Evolutionary conservation across 2,329 filamentous ascomycete genomes (phyloP).

Genomic region (Microsporum canis): DNA sequence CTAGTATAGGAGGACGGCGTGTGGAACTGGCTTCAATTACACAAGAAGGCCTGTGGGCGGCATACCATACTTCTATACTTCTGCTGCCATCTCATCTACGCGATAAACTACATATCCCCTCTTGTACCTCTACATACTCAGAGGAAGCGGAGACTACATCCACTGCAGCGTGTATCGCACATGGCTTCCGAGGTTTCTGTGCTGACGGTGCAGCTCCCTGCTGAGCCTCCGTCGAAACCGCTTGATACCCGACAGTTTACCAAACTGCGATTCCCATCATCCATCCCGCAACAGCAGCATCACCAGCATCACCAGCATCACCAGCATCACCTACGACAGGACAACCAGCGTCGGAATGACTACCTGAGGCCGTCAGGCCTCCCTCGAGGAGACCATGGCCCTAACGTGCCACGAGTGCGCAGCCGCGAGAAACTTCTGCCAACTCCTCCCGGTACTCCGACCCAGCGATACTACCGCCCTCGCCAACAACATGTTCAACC

Average conservation of each 20-base stretch:
- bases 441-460: background rate
- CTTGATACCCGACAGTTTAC: conserved; percentile 1
- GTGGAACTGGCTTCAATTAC: background rate
- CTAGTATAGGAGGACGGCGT: background rate
- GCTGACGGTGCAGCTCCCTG: background rate
- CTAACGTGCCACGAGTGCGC: background rate
- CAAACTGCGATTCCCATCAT: conserved; percentile 3
- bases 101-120: background rate
- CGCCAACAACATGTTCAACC: background rate
- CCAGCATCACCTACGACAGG: background rate
- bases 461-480: background rate
- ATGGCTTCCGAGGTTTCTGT: conserved; percentile 3
- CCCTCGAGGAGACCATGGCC: background rate
- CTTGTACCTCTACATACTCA: background rate
- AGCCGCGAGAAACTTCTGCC: background rate
- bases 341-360: background rate
- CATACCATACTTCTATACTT: background rate
- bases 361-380: background rate
- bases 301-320: background rate
- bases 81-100: background rate
- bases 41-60: background rate
- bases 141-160: background rate
- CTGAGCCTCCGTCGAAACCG: background rate
- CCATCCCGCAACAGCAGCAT: background rate
- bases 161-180: background rate